A percentile compares a stretch with the other conserved stretches of the same genome.
Evolutionary conservation across 23 red algal genomes (phyloP).

Genomic region (Gracilaria gracilis): DNA sequence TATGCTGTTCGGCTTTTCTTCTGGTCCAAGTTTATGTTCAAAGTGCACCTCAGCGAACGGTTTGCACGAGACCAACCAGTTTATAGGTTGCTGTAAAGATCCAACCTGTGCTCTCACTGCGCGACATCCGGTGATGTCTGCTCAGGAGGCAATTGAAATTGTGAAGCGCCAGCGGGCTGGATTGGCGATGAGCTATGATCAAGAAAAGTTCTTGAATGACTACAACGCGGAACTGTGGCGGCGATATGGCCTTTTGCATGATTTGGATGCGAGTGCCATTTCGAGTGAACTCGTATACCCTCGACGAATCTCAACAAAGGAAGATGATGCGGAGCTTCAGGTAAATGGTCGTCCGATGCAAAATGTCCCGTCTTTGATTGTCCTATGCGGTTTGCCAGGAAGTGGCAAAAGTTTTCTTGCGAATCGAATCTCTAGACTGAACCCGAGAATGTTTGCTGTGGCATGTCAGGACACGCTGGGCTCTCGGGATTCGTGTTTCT

Average conservation of each 20-base stretch:
- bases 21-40: not conserved
- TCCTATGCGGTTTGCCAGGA: conserved; percentile 22
- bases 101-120: not conserved
- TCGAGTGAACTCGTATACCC: not conserved
- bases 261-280: not conserved
- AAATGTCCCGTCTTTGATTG: conserved; percentile 16
- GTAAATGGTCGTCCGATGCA: not conserved
- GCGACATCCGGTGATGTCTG: conserved; percentile 7
- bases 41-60: not conserved
- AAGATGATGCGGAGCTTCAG: not conserved
- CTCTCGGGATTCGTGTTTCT: not conserved
- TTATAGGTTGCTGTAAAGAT: conserved; percentile 12
- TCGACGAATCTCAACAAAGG: not conserved
- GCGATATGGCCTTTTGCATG: not conserved
- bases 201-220: not conserved
- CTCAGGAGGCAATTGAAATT: not conserved
- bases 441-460: not conserved
- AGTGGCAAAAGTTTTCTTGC: conserved; percentile 16
- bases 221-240: conserved; percentile 12
- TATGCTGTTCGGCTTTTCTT: conserved; percentile 24
- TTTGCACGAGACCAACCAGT: not conserved
- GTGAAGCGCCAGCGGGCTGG: not conserved
- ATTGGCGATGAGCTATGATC: not conserved
- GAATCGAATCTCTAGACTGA: not conserved
- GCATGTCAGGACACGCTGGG: conserved; percentile 1